Percentiles rank a stretch among this genome's conserved stretches.
Evolutionary conservation across 2,329 filamentous ascomycete genomes (phyloP).

Genomic region (Fusarium sp.): DNA sequence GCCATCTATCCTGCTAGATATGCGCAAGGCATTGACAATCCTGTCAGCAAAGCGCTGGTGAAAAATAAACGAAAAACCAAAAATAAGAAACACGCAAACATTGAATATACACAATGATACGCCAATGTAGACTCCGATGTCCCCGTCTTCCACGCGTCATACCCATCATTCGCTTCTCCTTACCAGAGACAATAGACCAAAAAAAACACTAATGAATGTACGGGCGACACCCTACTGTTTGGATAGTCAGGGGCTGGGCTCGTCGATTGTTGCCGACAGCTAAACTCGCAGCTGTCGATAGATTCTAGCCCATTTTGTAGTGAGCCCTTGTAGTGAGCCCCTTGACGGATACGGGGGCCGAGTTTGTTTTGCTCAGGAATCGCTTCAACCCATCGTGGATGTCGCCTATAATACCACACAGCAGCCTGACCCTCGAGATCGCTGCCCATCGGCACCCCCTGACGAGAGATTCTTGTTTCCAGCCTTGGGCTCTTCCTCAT

Average conservation of each 20-base stretch:
- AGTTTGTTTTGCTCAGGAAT: conserved; percentile 7
- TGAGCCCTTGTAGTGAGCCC: conserved; percentile 17
- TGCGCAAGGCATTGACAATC: conserved; percentile 25
- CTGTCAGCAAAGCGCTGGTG: conserved; percentile 25
- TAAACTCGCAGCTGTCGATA: conserved; percentile 13
- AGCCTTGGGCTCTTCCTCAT: conserved; percentile 81
- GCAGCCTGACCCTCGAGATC: conserved; percentile 58
- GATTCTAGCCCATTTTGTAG: conserved; percentile 4
- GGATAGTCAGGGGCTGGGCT: not conserved
- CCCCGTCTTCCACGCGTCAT: conserved; percentile 43
- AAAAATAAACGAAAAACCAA: conserved; percentile 38
- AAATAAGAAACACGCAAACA: conserved; percentile 38
- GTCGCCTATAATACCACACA: conserved; percentile 63
- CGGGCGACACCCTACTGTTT: conserved; percentile 9
- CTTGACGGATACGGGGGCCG: conserved; percentile 6
- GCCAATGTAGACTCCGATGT: conserved; percentile 46
- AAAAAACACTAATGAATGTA: conserved; percentile 37
- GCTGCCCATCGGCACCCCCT: conserved; percentile 55
- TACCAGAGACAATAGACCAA: conserved; percentile 39
- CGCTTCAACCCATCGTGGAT: conserved; percentile 9
- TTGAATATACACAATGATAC: conserved; percentile 45
- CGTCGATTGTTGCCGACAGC: conserved; percentile 8
- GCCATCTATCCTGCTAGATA: conserved; percentile 51
- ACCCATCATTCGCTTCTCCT: conserved; percentile 40
- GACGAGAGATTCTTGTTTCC: conserved; percentile 64